These are phyloP conservation scores for Phytophthora cryptogea DNA, from an alignment of 352 stramenopile species.

Conservation along the genomic window DNA sequence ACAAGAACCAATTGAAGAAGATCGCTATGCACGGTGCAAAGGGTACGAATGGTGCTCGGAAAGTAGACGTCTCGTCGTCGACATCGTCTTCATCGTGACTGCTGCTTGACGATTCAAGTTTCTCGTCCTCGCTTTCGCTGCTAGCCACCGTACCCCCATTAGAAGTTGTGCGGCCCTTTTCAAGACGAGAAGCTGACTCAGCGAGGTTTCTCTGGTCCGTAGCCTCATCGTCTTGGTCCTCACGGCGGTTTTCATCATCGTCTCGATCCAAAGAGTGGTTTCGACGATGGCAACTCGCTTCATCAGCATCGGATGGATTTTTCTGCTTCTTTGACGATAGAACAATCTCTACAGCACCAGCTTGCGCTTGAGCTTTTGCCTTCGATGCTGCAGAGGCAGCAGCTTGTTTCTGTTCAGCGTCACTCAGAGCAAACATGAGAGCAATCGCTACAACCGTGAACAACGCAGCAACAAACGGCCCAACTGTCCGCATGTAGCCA, in stretches of 20 bases:
- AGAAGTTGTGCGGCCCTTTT: constrained; percentile 8
- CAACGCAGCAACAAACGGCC: constrained; percentile 48
- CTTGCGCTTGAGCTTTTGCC: constrained; percentile 13
- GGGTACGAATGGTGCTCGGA: constrained; percentile 73
- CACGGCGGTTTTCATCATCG: constrained; percentile 8
- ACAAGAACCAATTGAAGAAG: constrained; percentile 90
- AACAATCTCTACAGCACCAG: constrained; percentile 20
- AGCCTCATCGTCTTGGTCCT: constrained; percentile 8
- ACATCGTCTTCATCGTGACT: constrained; percentile 34
- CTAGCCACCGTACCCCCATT: constrained; percentile 14
- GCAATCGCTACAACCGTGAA: constrained; percentile 58
- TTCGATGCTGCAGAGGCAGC: constrained; percentile 4
- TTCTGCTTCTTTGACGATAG: constrained; percentile 33
- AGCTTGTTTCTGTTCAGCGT: constrained; percentile 38
- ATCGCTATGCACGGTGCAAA: constrained; percentile 82
- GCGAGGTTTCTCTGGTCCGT: background rate
- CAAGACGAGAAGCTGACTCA: constrained; percentile 8
- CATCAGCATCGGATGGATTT: background rate
- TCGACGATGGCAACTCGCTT: constrained; percentile 10
- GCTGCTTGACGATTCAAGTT: constrained; percentile 7
- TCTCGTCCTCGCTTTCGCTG: constrained; percentile 29
- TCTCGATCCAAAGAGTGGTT: constrained; percentile 26
- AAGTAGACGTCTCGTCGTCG: constrained; percentile 43
- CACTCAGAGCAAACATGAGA: constrained; percentile 59
- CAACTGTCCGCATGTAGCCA: constrained; percentile 58